These are phyloP conservation scores for Termitomyces sp. DNA, from an alignment of 768 basidiomycete species.

Conservation along the genomic window DNA sequence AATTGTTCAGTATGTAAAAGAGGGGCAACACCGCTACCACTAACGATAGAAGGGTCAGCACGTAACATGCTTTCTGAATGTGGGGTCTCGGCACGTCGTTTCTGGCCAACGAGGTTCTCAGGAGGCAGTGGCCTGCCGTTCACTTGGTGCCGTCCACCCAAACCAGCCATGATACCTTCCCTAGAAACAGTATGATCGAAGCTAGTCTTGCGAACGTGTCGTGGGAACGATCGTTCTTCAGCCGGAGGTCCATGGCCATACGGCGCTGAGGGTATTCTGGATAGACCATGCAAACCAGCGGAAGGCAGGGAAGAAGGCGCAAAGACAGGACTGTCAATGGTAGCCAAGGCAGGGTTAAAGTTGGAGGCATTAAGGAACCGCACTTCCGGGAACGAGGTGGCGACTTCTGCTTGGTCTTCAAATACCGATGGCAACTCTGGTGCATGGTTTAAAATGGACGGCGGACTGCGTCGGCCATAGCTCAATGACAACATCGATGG, in stretches of 20 bases:
- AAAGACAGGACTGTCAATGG: constrained; percentile 45
- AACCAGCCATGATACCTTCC: constrained; percentile 54
- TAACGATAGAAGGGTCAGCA: constrained; percentile 65
- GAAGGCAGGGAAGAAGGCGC: constrained; percentile 76
- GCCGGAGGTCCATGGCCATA: constrained; percentile 30
- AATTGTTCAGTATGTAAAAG: constrained; percentile 25
- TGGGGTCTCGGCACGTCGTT: constrained; percentile 79
- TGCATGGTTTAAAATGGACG: constrained; percentile 28
- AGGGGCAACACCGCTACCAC: constrained; percentile 25
- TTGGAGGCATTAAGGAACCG: constrained; percentile 26
- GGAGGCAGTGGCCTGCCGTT: constrained; percentile 71
- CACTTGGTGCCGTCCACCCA: constrained; percentile 74
- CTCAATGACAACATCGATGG: constrained; percentile 37
- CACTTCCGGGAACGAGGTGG: constrained; percentile 30
- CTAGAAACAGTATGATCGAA: constrained; percentile 89
- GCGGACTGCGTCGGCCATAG: constrained; percentile 43
- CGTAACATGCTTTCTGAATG: constrained; percentile 79
- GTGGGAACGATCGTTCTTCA: constrained; percentile 63
- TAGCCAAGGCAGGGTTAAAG: constrained; percentile 37
- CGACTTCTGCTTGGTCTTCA: constrained; percentile 38
- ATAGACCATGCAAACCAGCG: constrained; percentile 59
- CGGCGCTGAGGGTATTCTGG: constrained; percentile 38
- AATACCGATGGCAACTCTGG: constrained; percentile 45
- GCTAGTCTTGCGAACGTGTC: constrained; percentile 89
- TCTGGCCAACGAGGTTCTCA: constrained; percentile 64